phyloP scores from a whole-genome alignment of 257 asterid genomes.

The Oldenlandia corymbosa region DNA sequence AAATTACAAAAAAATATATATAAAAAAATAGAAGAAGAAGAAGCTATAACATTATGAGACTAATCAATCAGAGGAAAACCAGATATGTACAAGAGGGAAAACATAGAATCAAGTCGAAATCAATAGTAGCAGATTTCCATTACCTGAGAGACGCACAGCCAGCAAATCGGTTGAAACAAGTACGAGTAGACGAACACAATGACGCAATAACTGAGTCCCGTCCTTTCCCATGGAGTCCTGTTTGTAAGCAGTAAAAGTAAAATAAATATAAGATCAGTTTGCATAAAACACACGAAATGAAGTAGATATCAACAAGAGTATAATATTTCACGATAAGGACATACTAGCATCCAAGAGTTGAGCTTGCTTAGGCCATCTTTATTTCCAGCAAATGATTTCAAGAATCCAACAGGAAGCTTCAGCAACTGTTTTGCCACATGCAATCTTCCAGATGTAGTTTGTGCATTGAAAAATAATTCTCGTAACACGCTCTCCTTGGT shows the following conservation, averaged over 20 bases:
- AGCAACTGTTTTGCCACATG: constrained; percentile 80
- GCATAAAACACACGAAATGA: constrained; percentile 12
- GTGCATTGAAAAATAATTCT: constrained; percentile 82
- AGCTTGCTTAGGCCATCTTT: constrained; percentile 83
- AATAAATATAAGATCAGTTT: constrained; percentile 19
- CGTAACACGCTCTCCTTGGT: constrained; percentile 55
- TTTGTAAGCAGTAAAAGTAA: constrained; percentile 15
- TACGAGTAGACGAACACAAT: constrained; percentile 88
- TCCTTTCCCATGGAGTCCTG: constrained; percentile 99
- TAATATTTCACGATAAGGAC: constrained; percentile 17
- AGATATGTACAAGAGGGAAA: not conserved
- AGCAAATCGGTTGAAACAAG: constrained; percentile 80
- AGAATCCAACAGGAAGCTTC: constrained; percentile 78
- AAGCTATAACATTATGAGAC: not conserved
- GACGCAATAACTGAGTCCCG: constrained; percentile 98
- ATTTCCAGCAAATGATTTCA: constrained; percentile 90
- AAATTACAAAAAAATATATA: too few relatives aligned
- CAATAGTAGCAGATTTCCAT: constrained; percentile 16
- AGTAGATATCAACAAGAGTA: constrained; percentile 12
- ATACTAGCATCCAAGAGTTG: constrained; percentile 91
- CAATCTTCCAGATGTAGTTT: constrained; percentile 82
- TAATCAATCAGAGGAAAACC: not conserved
- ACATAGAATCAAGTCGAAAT: not conserved
- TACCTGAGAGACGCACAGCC: constrained; percentile 94
- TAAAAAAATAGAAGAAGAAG: too few relatives aligned